Conservation (phyloP, 164 flowering plant genomes). For the Aristolochia californica region DNA sequence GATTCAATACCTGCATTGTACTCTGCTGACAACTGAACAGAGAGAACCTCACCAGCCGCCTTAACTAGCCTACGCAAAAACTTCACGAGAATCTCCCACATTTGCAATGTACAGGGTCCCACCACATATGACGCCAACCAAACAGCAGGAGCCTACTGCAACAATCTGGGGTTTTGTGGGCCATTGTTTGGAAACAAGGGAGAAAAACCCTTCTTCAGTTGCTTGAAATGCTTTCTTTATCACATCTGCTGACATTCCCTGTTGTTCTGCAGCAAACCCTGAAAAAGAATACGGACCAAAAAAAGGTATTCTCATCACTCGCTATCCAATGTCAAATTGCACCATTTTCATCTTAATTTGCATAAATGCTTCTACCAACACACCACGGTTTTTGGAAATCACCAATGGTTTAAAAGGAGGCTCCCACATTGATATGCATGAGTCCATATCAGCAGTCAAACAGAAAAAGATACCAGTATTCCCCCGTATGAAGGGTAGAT, state of each 20-base stretch:
- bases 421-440: too few relatives aligned
- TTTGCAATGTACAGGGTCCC: constrained; percentile 66
- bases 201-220: too few relatives aligned
- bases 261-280: constrained; percentile 59
- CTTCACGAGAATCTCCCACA: constrained; percentile 88
- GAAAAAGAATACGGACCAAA: not conserved
- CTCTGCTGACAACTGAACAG: constrained; percentile 55
- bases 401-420: too few relatives aligned
- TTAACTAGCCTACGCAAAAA: constrained; percentile 55
- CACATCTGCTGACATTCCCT: constrained; percentile 56
- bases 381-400: too few relatives aligned
- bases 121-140: constrained; percentile 49
- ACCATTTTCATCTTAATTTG: too few relatives aligned
- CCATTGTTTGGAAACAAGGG: constrained; percentile 60
- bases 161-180: constrained; percentile 67
- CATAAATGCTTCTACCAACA: too few relatives aligned
- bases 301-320: constrained; percentile 1
- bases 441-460: too few relatives aligned
- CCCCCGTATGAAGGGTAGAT: too few relatives aligned
- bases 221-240: constrained; percentile 60
- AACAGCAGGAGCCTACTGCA: constrained; percentile 80
- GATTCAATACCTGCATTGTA: constrained; percentile 57
- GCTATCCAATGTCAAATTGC: too few relatives aligned
- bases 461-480: too few relatives aligned
- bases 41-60: constrained; percentile 55